A percentile compares a stretch with the other conserved stretches of the same genome.
These are phyloP conservation scores for Leucosporidium creatinivorum DNA, from an alignment of 768 basidiomycete genomes.

Conservation along the genomic window DNA sequence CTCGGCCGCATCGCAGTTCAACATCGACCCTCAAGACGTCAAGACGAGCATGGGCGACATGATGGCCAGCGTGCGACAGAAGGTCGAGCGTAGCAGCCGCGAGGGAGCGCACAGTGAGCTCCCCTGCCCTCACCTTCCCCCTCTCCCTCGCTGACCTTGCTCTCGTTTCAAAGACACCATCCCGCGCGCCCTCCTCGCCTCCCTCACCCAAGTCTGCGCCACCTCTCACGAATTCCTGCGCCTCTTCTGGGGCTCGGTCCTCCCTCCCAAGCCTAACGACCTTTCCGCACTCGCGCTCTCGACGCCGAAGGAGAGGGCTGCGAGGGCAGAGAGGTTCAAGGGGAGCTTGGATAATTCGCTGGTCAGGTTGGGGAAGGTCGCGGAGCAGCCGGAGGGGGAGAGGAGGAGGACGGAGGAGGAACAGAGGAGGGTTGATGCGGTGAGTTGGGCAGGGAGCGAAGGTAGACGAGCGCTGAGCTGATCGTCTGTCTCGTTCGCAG, in stretches of 20 bases:
- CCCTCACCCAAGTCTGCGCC: slow-evolving; percentile 62
- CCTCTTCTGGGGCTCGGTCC: slow-evolving; percentile 83
- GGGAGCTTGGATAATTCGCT: slow-evolving; percentile 69
- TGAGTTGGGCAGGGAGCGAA: slow-evolving; percentile 42
- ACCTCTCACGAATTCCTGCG: slow-evolving; percentile 92
- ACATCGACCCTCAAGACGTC: no score
- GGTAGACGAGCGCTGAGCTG: neutral
- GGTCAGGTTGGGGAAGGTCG: slow-evolving; percentile 73
- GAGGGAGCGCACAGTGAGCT: slow-evolving; percentile 9
- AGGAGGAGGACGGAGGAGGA: slow-evolving; percentile 51
- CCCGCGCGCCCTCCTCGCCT: slow-evolving; percentile 65
- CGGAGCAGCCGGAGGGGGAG: slow-evolving; percentile 55
- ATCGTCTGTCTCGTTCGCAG: no score
- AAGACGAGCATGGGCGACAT: no score
- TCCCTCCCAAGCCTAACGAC: slow-evolving; percentile 31
- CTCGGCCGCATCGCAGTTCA: no score
- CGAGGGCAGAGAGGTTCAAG: slow-evolving; percentile 81
- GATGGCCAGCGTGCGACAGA: neutral
- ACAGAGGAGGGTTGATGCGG: slow-evolving; percentile 53
- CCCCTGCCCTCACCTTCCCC: neutral
- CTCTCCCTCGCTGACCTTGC: neutral
- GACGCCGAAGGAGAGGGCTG: slow-evolving; percentile 61
- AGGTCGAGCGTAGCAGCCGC: slow-evolving; percentile 11
- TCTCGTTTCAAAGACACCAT: slow-evolving; percentile 56
- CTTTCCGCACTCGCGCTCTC: slow-evolving; percentile 38